A percentile compares a stretch with the other conserved stretches of the same genome.
Conservation (phyloP, 2,329 filamentous ascomycete genomes). For the Trichophaea hybrida region DNA sequence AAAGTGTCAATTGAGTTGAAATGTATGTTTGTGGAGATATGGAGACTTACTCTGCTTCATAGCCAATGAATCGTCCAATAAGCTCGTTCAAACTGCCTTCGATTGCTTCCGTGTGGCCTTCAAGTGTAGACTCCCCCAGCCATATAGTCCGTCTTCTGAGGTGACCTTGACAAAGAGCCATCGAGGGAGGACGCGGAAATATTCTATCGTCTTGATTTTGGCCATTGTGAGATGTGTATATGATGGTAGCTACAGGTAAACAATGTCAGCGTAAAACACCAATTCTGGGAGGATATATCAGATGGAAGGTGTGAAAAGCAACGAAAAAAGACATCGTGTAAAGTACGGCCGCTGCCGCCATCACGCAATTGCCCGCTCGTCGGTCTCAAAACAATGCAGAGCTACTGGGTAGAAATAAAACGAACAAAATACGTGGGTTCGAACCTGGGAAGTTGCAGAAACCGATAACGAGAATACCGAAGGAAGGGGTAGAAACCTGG, state of each 20-base stretch:
- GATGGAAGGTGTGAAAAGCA: no score
- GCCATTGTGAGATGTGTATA: slow-evolving; percentile 33
- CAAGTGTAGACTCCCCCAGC: slow-evolving; percentile 50
- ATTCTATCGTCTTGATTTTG: slow-evolving; percentile 45
- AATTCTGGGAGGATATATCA: no score
- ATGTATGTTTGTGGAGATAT: neutral
- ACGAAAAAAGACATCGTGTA: no score
- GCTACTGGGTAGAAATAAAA: no score
- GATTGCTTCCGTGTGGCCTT: slow-evolving; percentile 46
- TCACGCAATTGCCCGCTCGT: no score
- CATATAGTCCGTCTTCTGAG: slow-evolving; percentile 40
- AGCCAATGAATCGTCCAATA: slow-evolving; percentile 40
- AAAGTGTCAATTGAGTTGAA: neutral
- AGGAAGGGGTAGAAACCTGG: no score
- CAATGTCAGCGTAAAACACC: no score
- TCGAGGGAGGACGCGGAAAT: slow-evolving; percentile 47
- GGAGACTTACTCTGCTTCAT: slow-evolving; percentile 42
- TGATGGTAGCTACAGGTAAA: neutral
- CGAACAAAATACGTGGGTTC: no score
- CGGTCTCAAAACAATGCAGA: no score
- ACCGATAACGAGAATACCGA: no score
- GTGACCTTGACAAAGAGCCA: slow-evolving; percentile 51
- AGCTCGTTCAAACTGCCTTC: slow-evolving; percentile 47
- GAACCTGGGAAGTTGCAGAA: no score
- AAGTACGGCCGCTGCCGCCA: no score